Base-by-base conservation (phyloP, 441 rosid genomes). In the Jatropha multifida region DNA sequence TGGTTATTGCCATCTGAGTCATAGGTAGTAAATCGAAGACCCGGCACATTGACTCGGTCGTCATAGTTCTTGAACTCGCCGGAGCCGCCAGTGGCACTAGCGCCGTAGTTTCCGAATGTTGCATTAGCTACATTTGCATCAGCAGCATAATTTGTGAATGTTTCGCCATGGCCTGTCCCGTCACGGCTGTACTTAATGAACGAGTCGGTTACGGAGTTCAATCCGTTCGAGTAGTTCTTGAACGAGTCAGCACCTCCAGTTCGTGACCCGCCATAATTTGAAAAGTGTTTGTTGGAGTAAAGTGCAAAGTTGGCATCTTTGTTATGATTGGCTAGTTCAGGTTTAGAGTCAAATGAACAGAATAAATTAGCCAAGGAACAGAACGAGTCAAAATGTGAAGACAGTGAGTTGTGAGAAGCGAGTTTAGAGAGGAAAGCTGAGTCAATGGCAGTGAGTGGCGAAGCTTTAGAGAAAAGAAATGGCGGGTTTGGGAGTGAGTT, bases 131-230 rank as follows among this genome's bases (percentile, higher is more conserved):
- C 94, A 74, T 95, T 95, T 68, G 83, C 78, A 18, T 63, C 83
- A 0, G 67, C 69, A 32, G 82, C 95, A 70, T 95, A 95, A 27
- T 32, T 80, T 18, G 84, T 67, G 86, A 95, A 93, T 17, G 72
- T 65, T 23, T 90, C 94, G 9, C 84, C 68, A 77, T 90, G 98
- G 2, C 83, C 87, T 0, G 78, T 82, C 23, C 90, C 79, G 71
- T 82, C 83, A 0, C 85, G 82, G 85, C 93, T 90, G 91, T 95
- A 95, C 14, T 89, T 80, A 41, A 89, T 77, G 88, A 95, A 93
- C 10, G 94, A 83, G 80, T 90, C 93, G 68, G 82, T 77, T 1
- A 80, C 83, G 27, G 92, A 76, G 73, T 90, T 92, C 6, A 69
- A 73, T 26, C 85, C 87, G 44, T 80, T 82, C 3, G 97, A 88